Percentiles rank a stretch among this genome's conserved stretches.
Evolutionary conservation across 1,284 basidiomycete genomes (phyloP).

Genomic region (Papiliotrema flavescens): DNA sequence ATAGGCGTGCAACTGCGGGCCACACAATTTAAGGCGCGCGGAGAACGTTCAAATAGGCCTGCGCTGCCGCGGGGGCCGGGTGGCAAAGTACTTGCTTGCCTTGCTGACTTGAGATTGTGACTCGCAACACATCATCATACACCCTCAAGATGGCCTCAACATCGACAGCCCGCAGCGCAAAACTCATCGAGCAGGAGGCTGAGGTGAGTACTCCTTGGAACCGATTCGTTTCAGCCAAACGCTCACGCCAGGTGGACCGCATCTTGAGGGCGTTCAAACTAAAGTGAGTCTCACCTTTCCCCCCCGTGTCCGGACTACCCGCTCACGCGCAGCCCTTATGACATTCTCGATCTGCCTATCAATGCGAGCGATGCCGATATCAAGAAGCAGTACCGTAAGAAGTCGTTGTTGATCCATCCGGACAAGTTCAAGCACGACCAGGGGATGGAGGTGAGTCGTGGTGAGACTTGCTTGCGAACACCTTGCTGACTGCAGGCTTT

Average conservation of each 20-base stretch:
- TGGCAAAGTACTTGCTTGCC: no score
- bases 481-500: slow-evolving; percentile 48
- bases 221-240: not conserved
- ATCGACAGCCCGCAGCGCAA: no score
- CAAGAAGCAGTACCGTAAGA: slow-evolving; percentile 56
- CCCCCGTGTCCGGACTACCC: slow-evolving; percentile 1
- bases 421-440: slow-evolving; percentile 57
- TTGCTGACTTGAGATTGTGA: no score
- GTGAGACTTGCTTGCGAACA: slow-evolving; percentile 3
- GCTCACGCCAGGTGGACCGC: slow-evolving; percentile 53
- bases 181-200: slow-evolving; percentile 25
- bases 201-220: not conserved
- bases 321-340: slow-evolving; percentile 52
- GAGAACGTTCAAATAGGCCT: no score
- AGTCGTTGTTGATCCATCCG: slow-evolving; percentile 57
- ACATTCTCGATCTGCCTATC: slow-evolving; percentile 54
- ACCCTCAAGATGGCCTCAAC: no score
- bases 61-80: no score
- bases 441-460: slow-evolving; percentile 48
- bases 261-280: slow-evolving; percentile 55
- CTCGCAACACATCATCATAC: no score
- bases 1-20: no score
- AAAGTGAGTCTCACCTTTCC: slow-evolving; percentile 45
- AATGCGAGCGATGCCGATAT: slow-evolving; percentile 53
- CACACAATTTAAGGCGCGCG: no score